Evolutionary conservation across 2,329 filamentous ascomycete species (phyloP).

Genomic region (Domatiomyces catenatus): DNA sequence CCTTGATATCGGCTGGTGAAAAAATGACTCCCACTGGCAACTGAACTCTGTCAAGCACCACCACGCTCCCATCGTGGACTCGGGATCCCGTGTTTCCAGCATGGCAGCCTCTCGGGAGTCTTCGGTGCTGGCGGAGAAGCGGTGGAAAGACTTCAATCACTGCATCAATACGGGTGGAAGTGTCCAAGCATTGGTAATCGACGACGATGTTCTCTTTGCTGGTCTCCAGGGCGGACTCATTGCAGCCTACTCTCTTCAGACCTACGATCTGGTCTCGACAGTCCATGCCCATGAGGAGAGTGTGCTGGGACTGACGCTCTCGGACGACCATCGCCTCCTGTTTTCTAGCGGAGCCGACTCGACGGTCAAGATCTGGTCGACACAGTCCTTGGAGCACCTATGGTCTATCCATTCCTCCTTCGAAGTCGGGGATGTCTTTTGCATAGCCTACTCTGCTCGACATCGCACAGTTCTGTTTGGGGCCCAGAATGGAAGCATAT

Average conservation of each 20-base stretch:
- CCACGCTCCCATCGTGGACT: neutral
- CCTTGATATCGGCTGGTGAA: neutral
- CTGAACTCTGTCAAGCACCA: neutral
- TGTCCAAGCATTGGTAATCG: slow-evolving; percentile 62
- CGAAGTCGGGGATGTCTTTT: slow-evolving; percentile 92
- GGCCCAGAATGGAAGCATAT: slow-evolving; percentile 52
- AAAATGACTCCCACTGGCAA: neutral
- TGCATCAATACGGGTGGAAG: slow-evolving; percentile 15
- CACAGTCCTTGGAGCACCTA: slow-evolving; percentile 53
- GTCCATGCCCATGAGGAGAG: slow-evolving; percentile 85
- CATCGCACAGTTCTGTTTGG: slow-evolving; percentile 78
- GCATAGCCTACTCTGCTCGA: slow-evolving; percentile 69
- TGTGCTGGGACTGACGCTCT: slow-evolving; percentile 71
- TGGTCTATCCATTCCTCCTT: slow-evolving; percentile 88
- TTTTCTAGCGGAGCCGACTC: slow-evolving; percentile 91
- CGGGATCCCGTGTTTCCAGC: neutral
- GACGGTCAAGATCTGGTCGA: slow-evolving; percentile 87
- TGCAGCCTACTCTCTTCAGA: slow-evolving; percentile 73
- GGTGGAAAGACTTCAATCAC: slow-evolving; percentile 9
- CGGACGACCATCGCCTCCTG: slow-evolving; percentile 56
- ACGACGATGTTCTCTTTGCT: slow-evolving; percentile 68
- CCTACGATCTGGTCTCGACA: slow-evolving; percentile 62
- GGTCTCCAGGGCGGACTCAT: slow-evolving; percentile 92
- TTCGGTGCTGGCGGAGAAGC: neutral
- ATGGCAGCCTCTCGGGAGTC: neutral